Conservation (phyloP, 306 rosid genomes). For the Dalbergia oliveri region DNA sequence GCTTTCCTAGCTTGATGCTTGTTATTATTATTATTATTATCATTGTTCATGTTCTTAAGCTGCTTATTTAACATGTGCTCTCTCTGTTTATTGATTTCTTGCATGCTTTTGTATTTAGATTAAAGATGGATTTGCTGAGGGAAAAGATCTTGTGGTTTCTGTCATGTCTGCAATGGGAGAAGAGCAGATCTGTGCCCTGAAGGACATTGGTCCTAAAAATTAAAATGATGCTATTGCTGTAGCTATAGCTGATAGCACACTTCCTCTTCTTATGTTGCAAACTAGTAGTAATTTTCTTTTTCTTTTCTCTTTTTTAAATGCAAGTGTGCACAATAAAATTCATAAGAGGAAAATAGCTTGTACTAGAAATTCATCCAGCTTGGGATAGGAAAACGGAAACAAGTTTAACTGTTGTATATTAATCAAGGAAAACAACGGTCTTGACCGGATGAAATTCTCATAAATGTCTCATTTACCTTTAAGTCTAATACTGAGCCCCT, state of each 20-base stretch:
- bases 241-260: constrained; percentile 51
- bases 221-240: constrained; percentile 54
- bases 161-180: constrained; percentile 91
- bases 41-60: not conserved
- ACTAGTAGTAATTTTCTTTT: constrained; percentile 19
- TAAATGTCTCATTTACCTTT: constrained; percentile 12
- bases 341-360: constrained; percentile 39
- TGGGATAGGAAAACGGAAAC: constrained; percentile 21
- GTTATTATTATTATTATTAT: not conserved
- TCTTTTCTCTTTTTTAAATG: constrained; percentile 40
- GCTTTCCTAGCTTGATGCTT: constrained; percentile 3
- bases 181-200: constrained; percentile 76
- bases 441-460: constrained; percentile 37
- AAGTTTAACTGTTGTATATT: constrained; percentile 29
- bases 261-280: constrained; percentile 29
- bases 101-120: constrained; percentile 51
- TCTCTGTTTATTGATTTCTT: constrained; percentile 11
- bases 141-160: constrained; percentile 77
- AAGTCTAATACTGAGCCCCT: constrained; percentile 14
- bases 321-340: constrained; percentile 55
- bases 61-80: not conserved
- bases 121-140: constrained; percentile 76
- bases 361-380: constrained; percentile 41
- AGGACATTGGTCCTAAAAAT: constrained; percentile 78
- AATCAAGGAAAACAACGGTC: constrained; percentile 16